Evolutionary conservation across 345 rosid species (phyloP).

Genomic region (Tarenaya hassleriana): DNA sequence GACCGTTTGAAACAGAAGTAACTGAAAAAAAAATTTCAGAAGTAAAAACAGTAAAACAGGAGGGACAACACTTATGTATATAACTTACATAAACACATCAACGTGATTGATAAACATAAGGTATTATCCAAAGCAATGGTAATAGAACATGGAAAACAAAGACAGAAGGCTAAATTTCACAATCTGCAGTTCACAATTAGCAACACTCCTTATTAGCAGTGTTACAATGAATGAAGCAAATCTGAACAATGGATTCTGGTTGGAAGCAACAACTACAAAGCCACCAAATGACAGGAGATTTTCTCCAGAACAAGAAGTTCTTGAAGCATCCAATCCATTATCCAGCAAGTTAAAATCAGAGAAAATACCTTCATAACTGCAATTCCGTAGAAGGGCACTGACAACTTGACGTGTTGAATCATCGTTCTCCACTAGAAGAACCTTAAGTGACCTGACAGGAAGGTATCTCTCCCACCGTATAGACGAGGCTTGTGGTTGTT

Average conservation of each 20-base stretch:
- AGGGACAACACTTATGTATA: too few relatives aligned
- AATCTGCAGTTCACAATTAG: too few relatives aligned
- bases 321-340: background rate
- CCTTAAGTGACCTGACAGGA: conserved; percentile 56
- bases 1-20: conserved; percentile 48
- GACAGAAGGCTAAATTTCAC: too few relatives aligned
- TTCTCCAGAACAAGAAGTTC: too few relatives aligned
- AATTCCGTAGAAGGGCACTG: conserved; percentile 63
- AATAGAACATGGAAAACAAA: background rate
- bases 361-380: conserved; percentile 70
- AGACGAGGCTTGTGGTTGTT: conserved; percentile 33
- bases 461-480: conserved; percentile 78
- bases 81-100: conserved; percentile 14
- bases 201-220: too few relatives aligned
- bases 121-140: background rate
- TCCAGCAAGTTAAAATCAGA: background rate
- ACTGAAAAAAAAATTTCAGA: conserved; percentile 37
- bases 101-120: conserved; percentile 11
- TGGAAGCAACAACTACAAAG: too few relatives aligned
- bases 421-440: conserved; percentile 80
- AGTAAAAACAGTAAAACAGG: conserved; percentile 13
- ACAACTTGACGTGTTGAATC: conserved; percentile 73
- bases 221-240: too few relatives aligned
- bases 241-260: too few relatives aligned
- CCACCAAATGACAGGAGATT: too few relatives aligned